Base-by-base conservation (phyloP, 2,329 filamentous ascomycete species). In the Reticulascus tulasneorum region DNA sequence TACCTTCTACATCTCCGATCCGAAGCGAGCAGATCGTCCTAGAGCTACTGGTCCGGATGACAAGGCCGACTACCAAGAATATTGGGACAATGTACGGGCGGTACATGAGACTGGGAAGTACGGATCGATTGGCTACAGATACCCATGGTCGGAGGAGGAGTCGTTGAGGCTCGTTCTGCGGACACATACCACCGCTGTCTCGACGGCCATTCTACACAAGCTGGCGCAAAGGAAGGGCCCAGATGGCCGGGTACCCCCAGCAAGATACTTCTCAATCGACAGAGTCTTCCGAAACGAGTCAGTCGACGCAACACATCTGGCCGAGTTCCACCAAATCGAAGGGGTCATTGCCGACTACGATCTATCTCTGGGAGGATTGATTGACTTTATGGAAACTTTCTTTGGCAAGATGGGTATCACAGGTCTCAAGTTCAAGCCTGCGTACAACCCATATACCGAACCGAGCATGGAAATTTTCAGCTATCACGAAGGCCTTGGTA, bases 211-310 rank as follows among this genome's bases (percentile, higher is more conserved):
- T 71, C 78, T 98, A 47, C 83, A 95, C 67, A 89, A 89, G 56
- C 77, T 98, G 34, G 89, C 93, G 19, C 77, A 84, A 38, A 77
- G 85, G 57, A 89, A 86, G 41, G 84, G 86, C 11, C 86, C 87
- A 6, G 75, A 81, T 51, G 77, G 78, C 29, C 67, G 70, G 34
- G 73, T 75, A 29, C 76, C 74, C 12, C 75, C 79, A 23, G 89
- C 88, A n/a, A 82, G 90, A 44, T 97, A 95, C 71, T 98, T 98
- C 73, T 95, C 88, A 44, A 98, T 98, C 59, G 93, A 98, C 65
- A 82, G 93, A 36, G 93, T 98, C 43, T 98, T 98, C 82, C 81
- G 88, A 49, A 98, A 98, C 63, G 93, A 98, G 66, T 88, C 88
- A 4, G 90, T 98, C 40, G 93, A 98, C 56, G 90, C 90, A 11